phyloP scores from a whole-genome alignment of 1,284 basidiomycete genomes.

The Papiliotrema flavescens region DNA sequence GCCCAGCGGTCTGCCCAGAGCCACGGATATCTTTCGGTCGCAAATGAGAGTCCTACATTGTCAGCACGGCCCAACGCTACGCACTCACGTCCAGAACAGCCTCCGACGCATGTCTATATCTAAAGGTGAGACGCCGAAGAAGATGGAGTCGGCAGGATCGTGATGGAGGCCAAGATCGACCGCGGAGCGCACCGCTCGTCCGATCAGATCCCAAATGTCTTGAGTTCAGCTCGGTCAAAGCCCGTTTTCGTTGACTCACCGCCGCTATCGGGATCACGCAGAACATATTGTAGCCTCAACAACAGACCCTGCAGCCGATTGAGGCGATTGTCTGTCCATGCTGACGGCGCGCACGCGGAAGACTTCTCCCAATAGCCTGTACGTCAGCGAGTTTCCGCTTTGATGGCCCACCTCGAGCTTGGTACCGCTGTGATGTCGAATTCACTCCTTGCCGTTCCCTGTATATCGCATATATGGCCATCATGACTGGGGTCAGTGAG shows the following conservation, averaged over 20 bases:
- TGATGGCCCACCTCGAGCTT: neutral
- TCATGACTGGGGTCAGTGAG: neutral
- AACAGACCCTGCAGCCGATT: neutral
- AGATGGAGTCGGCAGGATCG: neutral
- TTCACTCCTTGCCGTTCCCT: neutral
- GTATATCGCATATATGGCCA: neutral
- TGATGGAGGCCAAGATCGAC: neutral
- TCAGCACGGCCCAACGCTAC: neutral
- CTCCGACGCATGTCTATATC: neutral
- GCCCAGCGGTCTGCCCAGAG: neutral
- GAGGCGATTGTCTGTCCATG: neutral
- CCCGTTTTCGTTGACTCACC: neutral
- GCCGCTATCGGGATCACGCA: neutral
- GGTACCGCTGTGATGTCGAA: neutral
- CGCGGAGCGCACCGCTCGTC: neutral
- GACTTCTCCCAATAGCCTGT: neutral
- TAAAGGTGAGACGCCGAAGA: neutral
- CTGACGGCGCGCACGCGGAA: neutral
- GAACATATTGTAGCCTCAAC: neutral
- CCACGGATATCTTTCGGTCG: neutral
- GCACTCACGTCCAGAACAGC: neutral
- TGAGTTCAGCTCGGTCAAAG: neutral
- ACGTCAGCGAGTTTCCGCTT: neutral
- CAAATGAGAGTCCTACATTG: neutral
- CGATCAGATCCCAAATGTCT: neutral